Percentiles rank a stretch among this genome's conserved stretches.
These are phyloP conservation scores for Aspergillus biplanus DNA, from an alignment of 495 filamentous ascomycete genomes.

Conservation along the genomic window DNA sequence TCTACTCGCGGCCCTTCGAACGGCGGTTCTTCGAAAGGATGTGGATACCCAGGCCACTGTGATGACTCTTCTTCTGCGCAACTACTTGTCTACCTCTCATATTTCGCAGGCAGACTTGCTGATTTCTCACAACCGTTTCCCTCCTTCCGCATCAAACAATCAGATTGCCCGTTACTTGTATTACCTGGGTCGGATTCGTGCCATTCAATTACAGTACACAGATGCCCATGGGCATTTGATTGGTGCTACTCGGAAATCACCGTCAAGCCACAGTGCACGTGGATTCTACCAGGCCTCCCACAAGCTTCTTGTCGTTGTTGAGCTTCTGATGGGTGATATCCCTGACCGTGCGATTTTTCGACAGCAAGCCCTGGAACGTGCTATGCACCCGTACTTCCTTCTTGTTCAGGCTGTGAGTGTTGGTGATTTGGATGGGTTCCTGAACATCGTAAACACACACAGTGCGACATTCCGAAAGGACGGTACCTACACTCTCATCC, in stretches of 20 bases:
- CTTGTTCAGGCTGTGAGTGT: conserved; percentile 94
- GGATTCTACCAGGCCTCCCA: conserved; percentile 95
- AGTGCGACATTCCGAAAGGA: conserved; percentile 86
- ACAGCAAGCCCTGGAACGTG: conserved; percentile 77
- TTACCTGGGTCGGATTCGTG: conserved; percentile 93
- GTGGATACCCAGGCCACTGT: conserved; percentile 94
- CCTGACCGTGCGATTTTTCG: conserved; percentile 94
- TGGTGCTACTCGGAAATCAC: conserved; percentile 91
- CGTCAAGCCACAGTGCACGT: conserved; percentile 81
- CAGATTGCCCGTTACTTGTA: conserved; percentile 96
- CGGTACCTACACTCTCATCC: conserved; percentile 92
- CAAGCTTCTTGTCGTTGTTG: conserved; percentile 92
- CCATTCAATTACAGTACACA: conserved; percentile 93
- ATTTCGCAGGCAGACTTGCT: conserved; percentile 96
- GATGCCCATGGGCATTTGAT: conserved; percentile 94
- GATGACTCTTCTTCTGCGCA: conserved; percentile 91
- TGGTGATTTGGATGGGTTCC: conserved; percentile 89
- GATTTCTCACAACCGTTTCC: conserved; percentile 93
- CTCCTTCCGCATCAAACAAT: conserved; percentile 90
- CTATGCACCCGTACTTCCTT: conserved; percentile 87
- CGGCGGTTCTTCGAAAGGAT: conserved; percentile 93
- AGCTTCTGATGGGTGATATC: conserved; percentile 98
- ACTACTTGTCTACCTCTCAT: conserved; percentile 94
- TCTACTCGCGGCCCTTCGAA: conserved; percentile 85
- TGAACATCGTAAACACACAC: conserved; percentile 78